Evolutionary conservation across 1,284 basidiomycete species (phyloP), one percentile per base, ranked within the genome.

Genomic region (Cystobasidiaceae sp.): DNA sequence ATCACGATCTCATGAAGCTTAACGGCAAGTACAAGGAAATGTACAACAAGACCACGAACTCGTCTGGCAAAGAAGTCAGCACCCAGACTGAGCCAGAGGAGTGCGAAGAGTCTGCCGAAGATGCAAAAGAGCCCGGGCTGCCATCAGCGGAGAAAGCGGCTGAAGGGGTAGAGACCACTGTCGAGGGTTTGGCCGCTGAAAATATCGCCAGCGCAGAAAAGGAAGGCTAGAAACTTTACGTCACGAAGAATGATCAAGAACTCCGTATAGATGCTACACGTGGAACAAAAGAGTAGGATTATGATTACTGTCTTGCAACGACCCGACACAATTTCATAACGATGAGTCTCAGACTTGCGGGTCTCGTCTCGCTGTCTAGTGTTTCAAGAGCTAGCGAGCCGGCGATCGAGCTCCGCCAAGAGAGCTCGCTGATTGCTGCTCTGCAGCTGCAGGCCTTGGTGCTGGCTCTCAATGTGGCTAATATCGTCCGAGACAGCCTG

Each of bases 401-500:
- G 80, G 72, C 90, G 88, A 74, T 92, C 86, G 6, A 97, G 79
- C 76, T 92, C 93, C 39, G 79, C 81, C 32, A 96, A 77, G 6
- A 97, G 81, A 2, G 86, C 84, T 41, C 87, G 84, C 76, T 97
- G 94, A 73, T 98, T 99, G 74, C 94, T 92, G 9, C 87, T 97
- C 74, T 98, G 94, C 1, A 98, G 93, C 78, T 99, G 96, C 34
- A 98, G 79, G 72, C 96, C 96, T 57, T 93, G 84, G 74, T 96
- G 94, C 77, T 98, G 96, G 2, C 88, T 88, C 78, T 98, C 96
- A 72, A 99, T 97, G 74, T 86, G 93, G 8, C 84, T 84, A 66
- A 99, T 97, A 75, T 99, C 96, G 62, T 99, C 93, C 58, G 84
- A 84, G 48, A 94, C 93, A 63, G 89, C 87, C 92, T 96, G 72